A percentile compares a stretch with the other conserved stretches of the same genome.
Evolutionary conservation across 441 rosid genomes (phyloP).

Genomic region (Gossypium davidsonii): DNA sequence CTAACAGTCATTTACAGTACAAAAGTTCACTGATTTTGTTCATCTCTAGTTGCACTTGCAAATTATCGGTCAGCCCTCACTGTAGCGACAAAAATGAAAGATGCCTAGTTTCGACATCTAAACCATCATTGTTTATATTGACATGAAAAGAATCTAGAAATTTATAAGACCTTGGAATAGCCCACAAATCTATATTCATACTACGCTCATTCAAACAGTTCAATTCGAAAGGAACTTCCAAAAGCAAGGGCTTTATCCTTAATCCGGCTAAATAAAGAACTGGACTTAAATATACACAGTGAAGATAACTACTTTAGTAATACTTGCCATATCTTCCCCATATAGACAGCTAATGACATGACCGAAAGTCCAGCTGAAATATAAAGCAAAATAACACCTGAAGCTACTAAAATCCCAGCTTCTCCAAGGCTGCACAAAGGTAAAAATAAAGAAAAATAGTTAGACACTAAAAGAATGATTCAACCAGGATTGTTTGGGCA

Average conservation of each 20-base stretch:
- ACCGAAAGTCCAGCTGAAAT: conserved; percentile 81
- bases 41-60: not conserved
- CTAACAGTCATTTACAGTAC: not conserved
- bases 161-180: conserved; percentile 2
- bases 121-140: not conserved
- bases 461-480: not conserved
- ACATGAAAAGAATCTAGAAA: not conserved
- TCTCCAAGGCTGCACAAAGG: conserved; percentile 49
- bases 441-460: not conserved
- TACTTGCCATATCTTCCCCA: conserved; percentile 74
- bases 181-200: not conserved
- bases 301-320: conserved; percentile 48
- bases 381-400: conserved; percentile 74
- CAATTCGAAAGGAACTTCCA: not conserved
- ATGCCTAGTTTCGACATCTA: conserved; percentile 1
- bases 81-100: not conserved
- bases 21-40: not conserved
- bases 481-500: not conserved
- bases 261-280: conserved; percentile 8
- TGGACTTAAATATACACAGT: conserved; percentile 12
- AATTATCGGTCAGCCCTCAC: not conserved
- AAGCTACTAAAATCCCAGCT: conserved; percentile 41
- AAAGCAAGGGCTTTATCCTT: conserved; percentile 1
- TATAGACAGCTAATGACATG: conserved; percentile 76
- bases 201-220: not conserved